Base-by-base conservation (phyloP, 345 rosid genomes). In the Ailanthus altissimus region DNA sequence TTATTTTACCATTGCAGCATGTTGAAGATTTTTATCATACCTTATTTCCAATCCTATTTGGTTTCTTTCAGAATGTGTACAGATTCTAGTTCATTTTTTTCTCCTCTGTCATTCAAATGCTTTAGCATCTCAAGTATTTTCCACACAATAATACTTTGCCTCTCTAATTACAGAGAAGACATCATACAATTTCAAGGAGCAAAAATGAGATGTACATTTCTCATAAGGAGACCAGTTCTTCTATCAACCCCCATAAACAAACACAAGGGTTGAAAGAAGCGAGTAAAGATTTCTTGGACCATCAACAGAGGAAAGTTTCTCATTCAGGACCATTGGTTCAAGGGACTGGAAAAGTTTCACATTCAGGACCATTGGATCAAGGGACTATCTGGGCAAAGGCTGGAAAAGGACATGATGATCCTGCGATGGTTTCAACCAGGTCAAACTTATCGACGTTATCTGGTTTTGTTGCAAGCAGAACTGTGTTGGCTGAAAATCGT, bases 241-340 rank as follows among this genome's bases (percentile, higher is more conserved):
- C 85, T 78, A 67, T 80, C 70, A 79, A 86, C 36, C 85, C 77
- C 23, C 69, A 83, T 23, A 85, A 85, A 75, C 85, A 81, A 54
- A 21, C 75, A 40, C 84, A 82, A 65, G 79, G 58, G 45, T 57
- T 67, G 12, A 89, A 78, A 68, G 89, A 87, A 58, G 77, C 69
- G 49, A 87, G 79, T 65, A 79, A 75, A 85, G 89, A 85, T 62
- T 70, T 77, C 53, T 11, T 18, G 47, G 88, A 81, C 25, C 76
- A 82, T 66, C 82, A 79, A 15, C 77, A 75, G 8, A 77, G 56
- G 80, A 83, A 86, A 76, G 86, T 80, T 61, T 89, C 92, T 9
- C 82, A 81, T 78, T 91, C 96, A 1, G 96, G 93, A 61, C 93
- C 93, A 8, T 65, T 89, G 75, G 85, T 83, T 67, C 85, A 75